Conservation (phyloP, 495 filamentous ascomycete genomes). For the Aspergillus cristatus region DNA sequence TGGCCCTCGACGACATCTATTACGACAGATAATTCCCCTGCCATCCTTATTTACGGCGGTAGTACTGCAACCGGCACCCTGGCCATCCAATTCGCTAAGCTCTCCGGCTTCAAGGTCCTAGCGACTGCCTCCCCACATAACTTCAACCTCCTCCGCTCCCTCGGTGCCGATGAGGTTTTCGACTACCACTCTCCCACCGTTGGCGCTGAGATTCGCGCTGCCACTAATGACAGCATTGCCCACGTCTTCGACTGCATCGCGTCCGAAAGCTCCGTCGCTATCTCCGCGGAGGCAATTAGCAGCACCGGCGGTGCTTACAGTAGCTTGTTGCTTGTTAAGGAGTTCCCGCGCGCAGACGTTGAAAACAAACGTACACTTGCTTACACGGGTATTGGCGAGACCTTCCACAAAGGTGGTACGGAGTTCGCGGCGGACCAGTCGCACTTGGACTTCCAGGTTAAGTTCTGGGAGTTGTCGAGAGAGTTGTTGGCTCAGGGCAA, state of each 20-base stretch:
- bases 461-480: constrained; percentile 27
- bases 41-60: constrained; percentile 45
- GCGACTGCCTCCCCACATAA: constrained; percentile 31
- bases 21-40: too few species aligned
- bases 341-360: constrained; percentile 19
- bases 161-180: constrained; percentile 26
- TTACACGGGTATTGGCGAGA: constrained; percentile 25
- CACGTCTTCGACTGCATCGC: constrained; percentile 26
- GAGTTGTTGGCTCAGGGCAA: constrained; percentile 33
- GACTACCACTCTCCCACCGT: constrained; percentile 19
- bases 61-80: constrained; percentile 40
- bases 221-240: constrained; percentile 19
- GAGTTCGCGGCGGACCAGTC: constrained; percentile 18
- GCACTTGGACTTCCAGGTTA: constrained; percentile 22
- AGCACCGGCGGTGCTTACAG: constrained; percentile 15
- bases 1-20: background rate
- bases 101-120: constrained; percentile 22
- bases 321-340: constrained; percentile 7
- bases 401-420: constrained; percentile 16
- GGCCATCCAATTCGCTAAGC: constrained; percentile 44
- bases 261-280: constrained; percentile 6
- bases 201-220: constrained; percentile 15
- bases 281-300: constrained; percentile 23
- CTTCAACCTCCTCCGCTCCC: constrained; percentile 19
- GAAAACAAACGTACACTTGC: constrained; percentile 12